phyloP scores from a whole-genome alignment of 768 basidiomycete species.

The Tylopilus rubrobrunneus region DNA sequence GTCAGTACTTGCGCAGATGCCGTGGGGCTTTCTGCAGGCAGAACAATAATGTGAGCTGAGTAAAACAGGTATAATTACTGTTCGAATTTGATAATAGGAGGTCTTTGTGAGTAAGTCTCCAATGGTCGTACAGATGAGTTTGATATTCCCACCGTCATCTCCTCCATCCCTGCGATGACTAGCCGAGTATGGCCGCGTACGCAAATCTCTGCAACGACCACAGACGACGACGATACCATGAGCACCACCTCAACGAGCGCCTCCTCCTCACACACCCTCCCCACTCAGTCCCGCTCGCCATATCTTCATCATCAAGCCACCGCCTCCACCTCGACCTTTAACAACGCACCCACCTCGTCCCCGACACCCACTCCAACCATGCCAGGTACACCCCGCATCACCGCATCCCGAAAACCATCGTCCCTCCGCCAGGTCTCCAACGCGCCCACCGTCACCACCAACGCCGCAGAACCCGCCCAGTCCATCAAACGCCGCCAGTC shows the following conservation, averaged over 20 bases:
- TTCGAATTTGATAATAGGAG: no score
- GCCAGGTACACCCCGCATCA: conserved; percentile 26
- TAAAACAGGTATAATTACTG: no score
- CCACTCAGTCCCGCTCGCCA: conserved; percentile 30
- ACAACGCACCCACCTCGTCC: conserved; percentile 14
- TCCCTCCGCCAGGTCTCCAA: conserved; percentile 30
- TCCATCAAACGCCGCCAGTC: conserved; percentile 24
- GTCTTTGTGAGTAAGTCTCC: no score
- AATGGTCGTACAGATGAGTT: no score
- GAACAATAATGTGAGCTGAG: no score
- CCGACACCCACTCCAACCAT: conserved; percentile 13
- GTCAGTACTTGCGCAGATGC: no score
- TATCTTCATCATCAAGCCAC: conserved; percentile 36
- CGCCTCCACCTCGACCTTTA: conserved; percentile 37
- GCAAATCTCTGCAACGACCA: conserved; percentile 14
- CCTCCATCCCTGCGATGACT: conserved; percentile 16
- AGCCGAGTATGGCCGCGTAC: conserved; percentile 18
- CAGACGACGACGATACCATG: conserved; percentile 22
- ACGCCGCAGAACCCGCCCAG: conserved; percentile 22
- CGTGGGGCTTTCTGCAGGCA: no score
- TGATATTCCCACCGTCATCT: conserved; percentile 22
- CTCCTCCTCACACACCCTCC: conserved; percentile 10
- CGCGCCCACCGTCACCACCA: conserved; percentile 17
- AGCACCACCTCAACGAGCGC: conserved; percentile 11
- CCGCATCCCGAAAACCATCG: conserved; percentile 29